phyloP scores from a whole-genome alignment of 148 eudicot species.

The Pharnaceum exiguum region DNA sequence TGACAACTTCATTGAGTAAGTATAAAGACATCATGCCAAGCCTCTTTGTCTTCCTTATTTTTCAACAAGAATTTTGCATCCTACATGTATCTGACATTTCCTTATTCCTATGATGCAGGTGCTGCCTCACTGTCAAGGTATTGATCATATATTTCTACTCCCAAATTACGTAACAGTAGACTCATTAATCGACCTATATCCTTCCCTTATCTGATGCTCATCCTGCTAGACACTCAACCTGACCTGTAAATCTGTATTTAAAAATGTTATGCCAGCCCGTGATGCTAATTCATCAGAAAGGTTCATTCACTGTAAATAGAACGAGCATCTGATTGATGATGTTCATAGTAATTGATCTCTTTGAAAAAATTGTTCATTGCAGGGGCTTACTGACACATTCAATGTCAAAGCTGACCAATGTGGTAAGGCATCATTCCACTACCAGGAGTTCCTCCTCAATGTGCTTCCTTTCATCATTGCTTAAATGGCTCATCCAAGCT shows the following conservation, averaged over 20 bases:
- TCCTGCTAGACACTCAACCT: no score
- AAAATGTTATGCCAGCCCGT: no score
- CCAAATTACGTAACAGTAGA: not conserved
- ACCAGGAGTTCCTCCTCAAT: conserved; percentile 82
- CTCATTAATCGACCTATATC: not conserved
- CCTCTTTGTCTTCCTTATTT: not conserved
- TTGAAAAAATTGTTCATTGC: conserved; percentile 14
- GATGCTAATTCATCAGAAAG: not conserved
- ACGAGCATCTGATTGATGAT: no score
- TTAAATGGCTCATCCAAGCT: no score
- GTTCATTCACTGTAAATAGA: no score
- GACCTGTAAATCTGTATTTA: no score
- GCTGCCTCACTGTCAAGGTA: conserved; percentile 96
- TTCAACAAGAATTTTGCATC: not conserved
- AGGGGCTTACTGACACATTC: conserved; percentile 95
- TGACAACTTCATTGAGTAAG: conserved; percentile 98
- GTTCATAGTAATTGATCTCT: not conserved
- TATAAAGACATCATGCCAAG: no score
- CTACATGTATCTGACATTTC: conserved; percentile 9
- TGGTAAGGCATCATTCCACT: conserved; percentile 87
- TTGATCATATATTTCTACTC: not conserved
- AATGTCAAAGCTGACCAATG: conserved; percentile 72
- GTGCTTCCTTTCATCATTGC: conserved; percentile 84
- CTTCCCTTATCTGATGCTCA: not conserved
- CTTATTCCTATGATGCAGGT: conserved; percentile 34